phyloP scores from a whole-genome alignment of 2,329 filamentous ascomycete species.

The Verticillium albo-atrum region DNA sequence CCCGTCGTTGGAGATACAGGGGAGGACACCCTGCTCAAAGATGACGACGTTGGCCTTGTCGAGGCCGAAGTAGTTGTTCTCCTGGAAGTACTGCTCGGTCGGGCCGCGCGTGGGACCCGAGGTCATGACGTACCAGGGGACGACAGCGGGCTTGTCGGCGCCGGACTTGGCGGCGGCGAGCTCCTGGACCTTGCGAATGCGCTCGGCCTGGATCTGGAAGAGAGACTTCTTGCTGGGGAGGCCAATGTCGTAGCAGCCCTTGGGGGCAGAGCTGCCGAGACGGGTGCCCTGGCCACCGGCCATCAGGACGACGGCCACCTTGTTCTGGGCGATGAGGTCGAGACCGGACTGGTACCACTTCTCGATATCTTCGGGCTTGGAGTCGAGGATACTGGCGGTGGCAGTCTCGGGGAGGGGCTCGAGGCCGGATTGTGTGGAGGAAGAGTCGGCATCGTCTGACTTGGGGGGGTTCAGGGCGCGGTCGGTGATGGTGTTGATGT shows the following conservation, averaged over 20 bases:
- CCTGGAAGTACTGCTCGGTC: slow-evolving; percentile 89
- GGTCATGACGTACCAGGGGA: slow-evolving; percentile 99
- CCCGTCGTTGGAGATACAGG: slow-evolving; percentile 95
- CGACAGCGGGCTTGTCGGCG: slow-evolving; percentile 47
- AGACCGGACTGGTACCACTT: slow-evolving; percentile 82
- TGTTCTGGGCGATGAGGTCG: slow-evolving; percentile 72
- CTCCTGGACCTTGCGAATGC: slow-evolving; percentile 80
- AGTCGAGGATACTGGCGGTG: slow-evolving; percentile 88
- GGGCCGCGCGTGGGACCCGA: slow-evolving; percentile 87
- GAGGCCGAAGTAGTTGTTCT: slow-evolving; percentile 88
- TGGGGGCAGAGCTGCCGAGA: slow-evolving; percentile 89
- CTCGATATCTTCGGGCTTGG: slow-evolving; percentile 69
- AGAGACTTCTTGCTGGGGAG: slow-evolving; percentile 89
- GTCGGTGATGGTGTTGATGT: slow-evolving; percentile 84
- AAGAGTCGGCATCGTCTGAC: slow-evolving; percentile 48
- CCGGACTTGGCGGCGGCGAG: slow-evolving; percentile 69
- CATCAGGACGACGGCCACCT: slow-evolving; percentile 87
- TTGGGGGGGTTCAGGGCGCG: slow-evolving; percentile 75
- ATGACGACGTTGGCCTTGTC: slow-evolving; percentile 80
- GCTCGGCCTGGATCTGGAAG: slow-evolving; percentile 96
- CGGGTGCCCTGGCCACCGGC: slow-evolving; percentile 95
- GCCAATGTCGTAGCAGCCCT: slow-evolving; percentile 96
- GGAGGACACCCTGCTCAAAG: slow-evolving; percentile 95
- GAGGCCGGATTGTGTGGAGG: slow-evolving; percentile 49
- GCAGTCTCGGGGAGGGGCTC: slow-evolving; percentile 86